Evolutionary conservation across 352 stramenopile genomes (phyloP), one percentile per base, ranked within the genome.

Genomic region (Globisporangium apiculatum): DNA sequence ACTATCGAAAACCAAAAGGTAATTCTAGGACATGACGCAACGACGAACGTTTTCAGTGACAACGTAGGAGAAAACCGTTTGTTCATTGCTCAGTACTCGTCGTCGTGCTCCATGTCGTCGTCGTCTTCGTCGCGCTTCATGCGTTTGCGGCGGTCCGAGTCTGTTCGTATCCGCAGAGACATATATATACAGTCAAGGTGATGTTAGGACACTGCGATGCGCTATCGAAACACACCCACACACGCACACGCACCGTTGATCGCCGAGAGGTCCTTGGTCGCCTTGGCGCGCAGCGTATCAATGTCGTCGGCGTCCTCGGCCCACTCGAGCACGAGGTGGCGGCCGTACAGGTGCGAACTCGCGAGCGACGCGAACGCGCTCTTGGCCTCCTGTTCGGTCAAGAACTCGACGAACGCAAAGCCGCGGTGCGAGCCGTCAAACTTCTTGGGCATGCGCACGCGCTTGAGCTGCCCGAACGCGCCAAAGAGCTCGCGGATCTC

Each of bases 371-470:
- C 83, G 68, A 98, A 97, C 17, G 96, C 97, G 51, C 82, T 89
- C 60, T 86, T 66, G 5, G 96, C 96, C 71, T 99, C 97, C 66
- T 99, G 94, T 48, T 91, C 79, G 1, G 96, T 98, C 31, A 98
- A 61, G 63, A 98, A 99, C 63, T 99, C 97, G 49, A 99, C 92
- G 68, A 99, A 99, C 15, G 95, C 97, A 71, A 99, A 99, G 52
- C 84, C 97, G 58, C 97, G 96, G 73, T 98, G 94, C 53, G 77
- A 83, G 51, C 97, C 97, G 74, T 99, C 97, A 65, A 99, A 99
- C 69, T 99, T 99, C 75, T 99, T 99, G 35, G 97, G 97, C 62
- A 99, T 91, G 17, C 97, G 93, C 53, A 99, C 90, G 52, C 87
- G 97, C 68, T 99, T 99, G 41, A 99, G 78, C 69, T 99, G 90